Base-by-base conservation (phyloP, 2,329 filamentous ascomycete genomes). In the Paecilomyces dactylethromorphus region DNA sequence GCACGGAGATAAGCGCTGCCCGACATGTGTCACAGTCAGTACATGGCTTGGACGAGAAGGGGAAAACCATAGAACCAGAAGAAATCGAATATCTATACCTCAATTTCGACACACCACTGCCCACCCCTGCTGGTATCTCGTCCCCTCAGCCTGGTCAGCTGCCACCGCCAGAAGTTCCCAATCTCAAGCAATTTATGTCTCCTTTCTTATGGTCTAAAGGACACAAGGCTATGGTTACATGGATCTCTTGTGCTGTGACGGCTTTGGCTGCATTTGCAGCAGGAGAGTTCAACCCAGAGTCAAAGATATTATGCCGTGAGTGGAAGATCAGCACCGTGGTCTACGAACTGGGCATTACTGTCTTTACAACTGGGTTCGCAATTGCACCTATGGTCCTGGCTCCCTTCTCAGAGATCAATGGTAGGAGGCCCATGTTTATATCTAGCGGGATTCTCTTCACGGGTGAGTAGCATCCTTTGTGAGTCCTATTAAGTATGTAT, bases 341-440 rank as follows among this genome's bases (percentile, higher is more conserved):
- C 1, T 82, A 87, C n/a, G 78, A 89, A 4, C 79, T 86, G 1
- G 91, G 91, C 33, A 90, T 96, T 61, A 95, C 92, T 0, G 84
- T 85, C 0, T 97, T 94, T 73, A 94, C 90, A 53, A 68, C 82
- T 33, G 92, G 92, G 3, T 96, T 96, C 65, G 91, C 83, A 0
- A 73, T 92, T 24, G 89, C 90, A 0, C 92, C 92, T 0, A 96
- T 97, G 92, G 81, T 91, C 50, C 50, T 52, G 21, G 50, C 50
- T 21, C 50, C 50, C 15, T 52, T 52, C 50, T 52, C 50, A 12
- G 50, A 52, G 50, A 52, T 52, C 21, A 52, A 52, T 29, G 50
- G 50, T 3, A 52, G 50, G 22, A 86, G 90, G 58, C 90, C 92
- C 0, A 89, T 96, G 33, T 94, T 96, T 67, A 80, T 92, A 24